Conservation (phyloP, 768 basidiomycete species). For the Scleroderma citrinum region DNA sequence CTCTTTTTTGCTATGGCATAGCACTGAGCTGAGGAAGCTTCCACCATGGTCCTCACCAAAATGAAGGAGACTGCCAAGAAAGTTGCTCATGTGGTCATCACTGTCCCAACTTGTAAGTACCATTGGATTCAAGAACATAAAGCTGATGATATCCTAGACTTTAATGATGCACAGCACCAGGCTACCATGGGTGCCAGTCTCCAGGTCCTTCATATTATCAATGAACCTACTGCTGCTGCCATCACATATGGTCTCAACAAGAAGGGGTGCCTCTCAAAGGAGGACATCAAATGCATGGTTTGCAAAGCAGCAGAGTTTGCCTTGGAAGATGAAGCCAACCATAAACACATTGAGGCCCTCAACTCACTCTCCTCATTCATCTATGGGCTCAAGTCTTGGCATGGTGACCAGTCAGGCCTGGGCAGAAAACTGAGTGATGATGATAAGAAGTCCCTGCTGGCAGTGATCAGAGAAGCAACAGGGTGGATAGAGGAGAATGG, state of each 20-base stretch:
- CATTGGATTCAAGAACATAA: not conserved
- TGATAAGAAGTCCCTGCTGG: constrained; percentile 80
- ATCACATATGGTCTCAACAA: constrained; percentile 99
- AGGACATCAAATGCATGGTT: constrained; percentile 97
- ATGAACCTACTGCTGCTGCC: constrained; percentile 95
- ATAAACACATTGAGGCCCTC: constrained; percentile 81
- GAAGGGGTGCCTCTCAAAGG: no score
- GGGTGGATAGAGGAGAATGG: constrained; percentile 92
- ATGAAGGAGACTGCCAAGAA: no score
- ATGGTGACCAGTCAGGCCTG: no score
- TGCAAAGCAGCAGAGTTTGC: constrained; percentile 90
- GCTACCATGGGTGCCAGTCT: constrained; percentile 98
- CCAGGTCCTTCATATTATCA: constrained; percentile 93
- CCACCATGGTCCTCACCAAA: constrained; percentile 90
- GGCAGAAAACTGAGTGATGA: no score
- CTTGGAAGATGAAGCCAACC: constrained; percentile 69
- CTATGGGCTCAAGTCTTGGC: no score
- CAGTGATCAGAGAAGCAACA: constrained; percentile 78
- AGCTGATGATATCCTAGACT: constrained; percentile 47
- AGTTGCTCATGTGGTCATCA: constrained; percentile 96
- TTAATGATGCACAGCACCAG: constrained; percentile 99
- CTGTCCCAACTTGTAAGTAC: constrained; percentile 85
- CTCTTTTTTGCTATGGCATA: not conserved
- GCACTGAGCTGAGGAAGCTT: constrained; percentile 74
- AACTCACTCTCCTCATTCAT: no score